Percentiles rank a stretch among this genome's conserved stretches.
Conservation (phyloP, 2,329 filamentous ascomycete species). For the Cladorrhinum sp. region DNA sequence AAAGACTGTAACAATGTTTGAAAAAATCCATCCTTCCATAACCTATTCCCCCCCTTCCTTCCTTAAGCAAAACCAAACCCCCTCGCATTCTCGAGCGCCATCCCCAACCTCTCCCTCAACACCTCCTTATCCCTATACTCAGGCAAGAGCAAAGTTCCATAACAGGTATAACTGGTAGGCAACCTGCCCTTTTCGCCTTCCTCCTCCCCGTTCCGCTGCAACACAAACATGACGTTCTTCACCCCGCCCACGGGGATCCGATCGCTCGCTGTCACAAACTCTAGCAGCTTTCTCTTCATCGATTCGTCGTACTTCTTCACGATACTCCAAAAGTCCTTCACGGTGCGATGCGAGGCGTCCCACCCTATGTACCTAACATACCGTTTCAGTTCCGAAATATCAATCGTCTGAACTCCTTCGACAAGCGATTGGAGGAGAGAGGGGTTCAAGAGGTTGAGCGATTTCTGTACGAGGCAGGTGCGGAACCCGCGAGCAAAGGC, state of each 20-base stretch:
- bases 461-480: slow-evolving; percentile 66
- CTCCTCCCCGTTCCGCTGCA: slow-evolving; percentile 73
- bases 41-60: neutral
- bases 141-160: slow-evolving; percentile 81
- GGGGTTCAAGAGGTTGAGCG: slow-evolving; percentile 69
- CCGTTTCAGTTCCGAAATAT: slow-evolving; percentile 67
- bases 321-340: slow-evolving; percentile 81
- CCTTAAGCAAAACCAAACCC: slow-evolving; percentile 78
- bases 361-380: slow-evolving; percentile 81
- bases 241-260: slow-evolving; percentile 85
- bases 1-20: too few species aligned
- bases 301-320: slow-evolving; percentile 64
- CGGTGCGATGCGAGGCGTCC: slow-evolving; percentile 62
- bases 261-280: slow-evolving; percentile 94
- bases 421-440: slow-evolving; percentile 71
- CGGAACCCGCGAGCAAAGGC: slow-evolving; percentile 82
- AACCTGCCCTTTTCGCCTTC: slow-evolving; percentile 50
- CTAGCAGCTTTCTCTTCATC: slow-evolving; percentile 73
- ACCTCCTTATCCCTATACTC: slow-evolving; percentile 72
- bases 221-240: slow-evolving; percentile 74
- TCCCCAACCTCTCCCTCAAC: slow-evolving; percentile 69
- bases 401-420: slow-evolving; percentile 79
- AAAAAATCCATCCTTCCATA: neutral
- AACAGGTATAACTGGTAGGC: slow-evolving; percentile 90
- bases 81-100: slow-evolving; percentile 83